Conservation (phyloP, 768 basidiomycete genomes). For the Termitomyces sp. region DNA sequence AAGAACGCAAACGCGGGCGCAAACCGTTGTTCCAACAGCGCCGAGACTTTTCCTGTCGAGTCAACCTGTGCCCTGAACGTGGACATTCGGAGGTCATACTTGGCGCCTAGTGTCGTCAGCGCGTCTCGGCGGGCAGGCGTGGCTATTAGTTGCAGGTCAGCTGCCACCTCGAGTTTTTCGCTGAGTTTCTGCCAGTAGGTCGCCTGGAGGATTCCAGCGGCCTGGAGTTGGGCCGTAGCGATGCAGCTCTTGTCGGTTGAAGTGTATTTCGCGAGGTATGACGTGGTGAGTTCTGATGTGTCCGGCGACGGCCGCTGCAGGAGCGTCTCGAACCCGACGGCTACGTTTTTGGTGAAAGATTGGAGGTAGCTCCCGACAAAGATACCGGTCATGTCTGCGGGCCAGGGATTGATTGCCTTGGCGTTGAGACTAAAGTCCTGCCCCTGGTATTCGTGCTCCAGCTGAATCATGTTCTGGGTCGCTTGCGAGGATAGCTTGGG, state of each 20-base stretch:
- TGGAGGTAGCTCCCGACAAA: slow-evolving; percentile 91
- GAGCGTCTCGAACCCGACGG: slow-evolving; percentile 80
- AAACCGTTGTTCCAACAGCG: slow-evolving; percentile 92
- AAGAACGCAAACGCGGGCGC: slow-evolving; percentile 93
- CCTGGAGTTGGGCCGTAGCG: slow-evolving; percentile 86
- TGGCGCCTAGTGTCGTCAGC: slow-evolving; percentile 88
- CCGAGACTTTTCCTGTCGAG: slow-evolving; percentile 92
- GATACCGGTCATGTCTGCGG: slow-evolving; percentile 82
- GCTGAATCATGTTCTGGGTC: slow-evolving; percentile 86
- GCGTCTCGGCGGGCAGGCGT: slow-evolving; percentile 82
- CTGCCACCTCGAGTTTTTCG: slow-evolving; percentile 96
- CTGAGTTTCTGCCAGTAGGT: slow-evolving; percentile 97
- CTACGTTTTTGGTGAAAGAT: slow-evolving; percentile 85
- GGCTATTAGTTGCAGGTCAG: slow-evolving; percentile 82
- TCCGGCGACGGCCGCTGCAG: slow-evolving; percentile 75
- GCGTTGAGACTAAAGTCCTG: slow-evolving; percentile 79
- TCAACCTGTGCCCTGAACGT: slow-evolving; percentile 95
- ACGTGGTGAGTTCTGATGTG: slow-evolving; percentile 61
- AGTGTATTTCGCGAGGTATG: slow-evolving; percentile 80
- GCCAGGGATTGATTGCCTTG: slow-evolving; percentile 90
- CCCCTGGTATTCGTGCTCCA: slow-evolving; percentile 93
- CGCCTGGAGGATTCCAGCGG: slow-evolving; percentile 76
- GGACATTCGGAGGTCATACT: slow-evolving; percentile 92
- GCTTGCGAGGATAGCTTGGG: slow-evolving; percentile 63
- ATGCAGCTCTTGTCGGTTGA: slow-evolving; percentile 76